Evolutionary conservation across 1,284 basidiomycete genomes (phyloP).

Genomic region (Fomitopsis palustris): DNA sequence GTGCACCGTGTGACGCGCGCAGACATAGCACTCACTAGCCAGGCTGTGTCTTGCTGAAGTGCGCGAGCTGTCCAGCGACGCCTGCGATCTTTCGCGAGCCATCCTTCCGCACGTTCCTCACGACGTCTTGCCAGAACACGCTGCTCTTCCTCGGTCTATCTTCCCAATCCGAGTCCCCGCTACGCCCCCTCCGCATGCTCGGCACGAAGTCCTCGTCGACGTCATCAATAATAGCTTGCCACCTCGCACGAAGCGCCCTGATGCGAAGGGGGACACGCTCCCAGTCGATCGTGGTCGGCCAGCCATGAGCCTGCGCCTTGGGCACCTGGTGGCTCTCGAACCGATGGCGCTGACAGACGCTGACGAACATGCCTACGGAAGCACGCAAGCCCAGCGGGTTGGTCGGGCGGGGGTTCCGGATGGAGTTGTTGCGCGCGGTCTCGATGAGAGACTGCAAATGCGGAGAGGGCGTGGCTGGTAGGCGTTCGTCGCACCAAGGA

Average conservation of each 20-base stretch:
- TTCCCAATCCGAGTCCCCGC: slow-evolving; percentile 9
- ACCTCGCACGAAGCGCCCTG: slow-evolving; percentile 37
- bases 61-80: slow-evolving; percentile 67
- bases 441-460: slow-evolving; percentile 53
- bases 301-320: slow-evolving; percentile 61
- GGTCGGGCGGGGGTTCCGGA: slow-evolving; percentile 57
- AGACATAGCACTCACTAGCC: slow-evolving; percentile 69
- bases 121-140: slow-evolving; percentile 65
- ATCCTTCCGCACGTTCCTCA: slow-evolving; percentile 55
- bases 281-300: slow-evolving; percentile 74
- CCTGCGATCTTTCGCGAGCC: slow-evolving; percentile 64
- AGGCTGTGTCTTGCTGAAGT: slow-evolving; percentile 73
- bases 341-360: slow-evolving; percentile 70
- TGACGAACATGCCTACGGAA: slow-evolving; percentile 55
- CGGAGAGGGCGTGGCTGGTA: slow-evolving; percentile 62
- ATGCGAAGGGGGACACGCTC: slow-evolving; percentile 49
- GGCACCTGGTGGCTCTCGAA: slow-evolving; percentile 72
- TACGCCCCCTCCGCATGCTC: slow-evolving; percentile 14
- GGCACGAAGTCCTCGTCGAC: slow-evolving; percentile 31
- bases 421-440: slow-evolving; percentile 47
- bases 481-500: slow-evolving; percentile 71
- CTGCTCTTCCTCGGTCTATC: slow-evolving; percentile 44
- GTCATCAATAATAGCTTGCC: slow-evolving; percentile 53
- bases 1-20: slow-evolving; percentile 1
- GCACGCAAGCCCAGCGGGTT: slow-evolving; percentile 69